A percentile compares a stretch with the other conserved stretches of the same genome.
These are phyloP conservation scores for Gilbertella persicaria DNA, from an alignment of 371 early-diverging fungal genomes.

Conservation along the genomic window DNA sequence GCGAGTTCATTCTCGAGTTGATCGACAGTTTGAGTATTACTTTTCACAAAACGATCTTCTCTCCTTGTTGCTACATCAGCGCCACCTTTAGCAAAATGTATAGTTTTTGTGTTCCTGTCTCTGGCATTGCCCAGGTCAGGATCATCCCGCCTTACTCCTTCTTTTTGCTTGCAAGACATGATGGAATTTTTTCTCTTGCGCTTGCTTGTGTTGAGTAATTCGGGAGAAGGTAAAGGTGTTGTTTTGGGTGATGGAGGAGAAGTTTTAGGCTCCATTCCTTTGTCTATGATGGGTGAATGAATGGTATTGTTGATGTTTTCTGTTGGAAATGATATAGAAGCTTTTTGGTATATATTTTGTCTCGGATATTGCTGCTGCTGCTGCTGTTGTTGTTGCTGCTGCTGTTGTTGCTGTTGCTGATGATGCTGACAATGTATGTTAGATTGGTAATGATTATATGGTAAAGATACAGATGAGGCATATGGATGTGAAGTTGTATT, in stretches of 20 bases:
- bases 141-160: background rate
- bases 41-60: background rate
- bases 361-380: background rate
- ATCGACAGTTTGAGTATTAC: slow-evolving; percentile 4
- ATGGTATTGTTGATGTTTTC: background rate
- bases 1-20: slow-evolving; percentile 23
- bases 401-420: background rate
- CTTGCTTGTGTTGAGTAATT: background rate
- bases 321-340: background rate
- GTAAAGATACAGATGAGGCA: no score
- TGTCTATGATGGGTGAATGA: no score
- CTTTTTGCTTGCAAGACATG: background rate
- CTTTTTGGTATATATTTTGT: background rate
- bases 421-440: slow-evolving; percentile 2
- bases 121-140: background rate
- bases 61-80: background rate
- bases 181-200: background rate
- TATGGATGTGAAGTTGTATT: no score
- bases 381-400: background rate
- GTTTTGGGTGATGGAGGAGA: background rate
- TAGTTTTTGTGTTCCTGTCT: background rate
- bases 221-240: slow-evolving; percentile 10
- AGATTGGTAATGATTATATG: background rate
- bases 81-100: background rate
- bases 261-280: no score